Evolutionary conservation across 1,284 basidiomycete species (phyloP).

Genomic region (Sutorius eximius): DNA sequence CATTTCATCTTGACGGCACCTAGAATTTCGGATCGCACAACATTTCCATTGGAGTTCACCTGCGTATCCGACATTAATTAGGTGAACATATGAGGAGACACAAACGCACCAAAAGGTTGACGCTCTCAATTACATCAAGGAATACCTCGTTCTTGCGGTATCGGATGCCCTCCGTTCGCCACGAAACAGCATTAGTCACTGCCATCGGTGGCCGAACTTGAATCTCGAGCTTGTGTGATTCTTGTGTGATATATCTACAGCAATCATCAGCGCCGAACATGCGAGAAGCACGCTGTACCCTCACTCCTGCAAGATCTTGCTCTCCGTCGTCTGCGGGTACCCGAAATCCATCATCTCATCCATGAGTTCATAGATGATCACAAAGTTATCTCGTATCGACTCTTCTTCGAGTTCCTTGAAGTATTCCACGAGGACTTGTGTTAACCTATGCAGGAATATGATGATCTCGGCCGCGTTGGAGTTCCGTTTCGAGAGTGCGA

Average conservation of each 20-base stretch:
- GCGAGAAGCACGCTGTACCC: constrained; percentile 28
- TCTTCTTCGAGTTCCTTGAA: constrained; percentile 99
- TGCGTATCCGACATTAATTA: constrained; percentile 31
- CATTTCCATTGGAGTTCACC: constrained; percentile 97
- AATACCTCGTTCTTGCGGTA: constrained; percentile 99
- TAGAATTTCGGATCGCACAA: constrained; percentile 95
- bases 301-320: constrained; percentile 97
- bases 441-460: constrained; percentile 93
- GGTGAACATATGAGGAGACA: not conserved
- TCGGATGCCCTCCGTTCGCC: constrained; percentile 96
- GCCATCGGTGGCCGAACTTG: constrained; percentile 96
- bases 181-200: constrained; percentile 98
- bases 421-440: constrained; percentile 91
- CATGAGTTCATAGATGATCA: constrained; percentile 95
- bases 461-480: constrained; percentile 96
- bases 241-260: constrained; percentile 96
- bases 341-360: constrained; percentile 99
- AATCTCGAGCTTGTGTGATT: constrained; percentile 97
- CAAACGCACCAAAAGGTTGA: constrained; percentile 84
- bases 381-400: constrained; percentile 98
- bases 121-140: constrained; percentile 96
- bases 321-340: constrained; percentile 98
- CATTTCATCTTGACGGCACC: constrained; percentile 99
- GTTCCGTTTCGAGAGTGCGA: constrained; percentile 95
- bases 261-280: not conserved